These are phyloP conservation scores for Mucor saturninus DNA, from an alignment of 371 early-diverging fungal genomes.

Conservation along the genomic window DNA sequence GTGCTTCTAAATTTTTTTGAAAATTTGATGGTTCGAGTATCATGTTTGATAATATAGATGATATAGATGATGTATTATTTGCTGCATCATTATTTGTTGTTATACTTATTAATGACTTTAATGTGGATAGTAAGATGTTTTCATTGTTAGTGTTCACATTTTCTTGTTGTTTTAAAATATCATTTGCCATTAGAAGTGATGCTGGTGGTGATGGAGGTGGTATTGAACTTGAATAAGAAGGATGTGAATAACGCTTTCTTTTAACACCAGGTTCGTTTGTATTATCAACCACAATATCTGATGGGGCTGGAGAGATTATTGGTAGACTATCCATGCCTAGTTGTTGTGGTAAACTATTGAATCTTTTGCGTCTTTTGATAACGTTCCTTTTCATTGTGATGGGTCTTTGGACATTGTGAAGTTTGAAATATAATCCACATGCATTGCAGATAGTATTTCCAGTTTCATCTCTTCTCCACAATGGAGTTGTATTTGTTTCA, in stretches of 20 bases:
- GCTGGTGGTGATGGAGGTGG: not conserved
- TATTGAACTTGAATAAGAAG: not conserved
- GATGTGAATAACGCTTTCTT: not conserved
- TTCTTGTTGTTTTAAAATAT: not conserved
- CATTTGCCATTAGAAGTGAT: not conserved
- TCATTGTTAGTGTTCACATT: slow-evolving; percentile 6
- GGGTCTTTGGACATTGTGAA: slow-evolving; percentile 77
- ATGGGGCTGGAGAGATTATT: slow-evolving; percentile 9
- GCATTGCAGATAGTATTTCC: slow-evolving; percentile 87
- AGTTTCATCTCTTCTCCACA: slow-evolving; percentile 85
- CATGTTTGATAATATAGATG: slow-evolving; percentile 17
- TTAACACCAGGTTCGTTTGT: not conserved
- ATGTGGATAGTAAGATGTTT: slow-evolving; percentile 7
- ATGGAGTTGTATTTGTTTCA: slow-evolving; percentile 80
- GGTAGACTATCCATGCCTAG: not conserved
- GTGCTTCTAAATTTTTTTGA: slow-evolving; percentile 28
- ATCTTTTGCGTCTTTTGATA: slow-evolving; percentile 84
- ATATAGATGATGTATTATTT: slow-evolving; percentile 4
- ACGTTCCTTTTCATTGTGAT: slow-evolving; percentile 79
- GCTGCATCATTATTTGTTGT: not conserved
- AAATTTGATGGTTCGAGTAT: slow-evolving; percentile 36
- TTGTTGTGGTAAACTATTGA: slow-evolving; percentile 25
- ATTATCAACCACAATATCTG: not conserved
- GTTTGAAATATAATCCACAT: slow-evolving; percentile 85
- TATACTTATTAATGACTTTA: slow-evolving; percentile 7